Percentiles rank a stretch among this genome's conserved stretches.
Conservation (phyloP, 1,284 basidiomycete genomes). For the Melanopsichium pennsylvanicum region DNA sequence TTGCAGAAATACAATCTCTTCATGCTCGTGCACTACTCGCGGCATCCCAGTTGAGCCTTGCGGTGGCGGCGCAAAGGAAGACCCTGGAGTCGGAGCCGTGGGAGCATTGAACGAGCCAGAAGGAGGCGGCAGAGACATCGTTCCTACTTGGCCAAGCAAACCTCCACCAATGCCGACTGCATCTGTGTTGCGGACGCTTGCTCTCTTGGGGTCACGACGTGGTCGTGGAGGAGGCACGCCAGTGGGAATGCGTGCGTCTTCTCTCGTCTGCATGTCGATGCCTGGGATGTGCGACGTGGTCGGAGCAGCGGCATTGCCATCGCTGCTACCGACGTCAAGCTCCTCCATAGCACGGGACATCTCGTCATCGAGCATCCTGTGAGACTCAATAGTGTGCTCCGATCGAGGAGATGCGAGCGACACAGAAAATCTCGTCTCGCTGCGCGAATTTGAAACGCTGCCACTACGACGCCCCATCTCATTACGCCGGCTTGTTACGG, state of each 20-base stretch:
- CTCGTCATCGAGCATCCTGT: slow-evolving; percentile 28
- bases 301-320: neutral
- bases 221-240: slow-evolving; percentile 35
- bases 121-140: too few species aligned
- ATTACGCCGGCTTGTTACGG: slow-evolving; percentile 19
- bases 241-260: too few species aligned
- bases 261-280: neutral
- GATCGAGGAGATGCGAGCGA: slow-evolving; percentile 15
- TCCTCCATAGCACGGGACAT: slow-evolving; percentile 51
- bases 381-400: neutral
- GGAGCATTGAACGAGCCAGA: neutral
- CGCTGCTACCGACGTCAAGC: slow-evolving; percentile 9
- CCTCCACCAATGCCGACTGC: neutral
- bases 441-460: slow-evolving; percentile 13
- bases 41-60: neutral
- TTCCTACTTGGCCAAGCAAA: neutral
- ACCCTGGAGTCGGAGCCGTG: neutral
- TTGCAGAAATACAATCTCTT: slow-evolving; percentile 36
- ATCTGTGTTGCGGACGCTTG: slow-evolving; percentile 1
- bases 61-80: neutral
- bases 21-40: slow-evolving; percentile 5
- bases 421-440: slow-evolving; percentile 6
- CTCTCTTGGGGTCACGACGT: slow-evolving; percentile 45
- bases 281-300: neutral
- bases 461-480: neutral